Conservation (phyloP, 78 protist genomes). For the Capsaspora owczarzaki region DNA sequence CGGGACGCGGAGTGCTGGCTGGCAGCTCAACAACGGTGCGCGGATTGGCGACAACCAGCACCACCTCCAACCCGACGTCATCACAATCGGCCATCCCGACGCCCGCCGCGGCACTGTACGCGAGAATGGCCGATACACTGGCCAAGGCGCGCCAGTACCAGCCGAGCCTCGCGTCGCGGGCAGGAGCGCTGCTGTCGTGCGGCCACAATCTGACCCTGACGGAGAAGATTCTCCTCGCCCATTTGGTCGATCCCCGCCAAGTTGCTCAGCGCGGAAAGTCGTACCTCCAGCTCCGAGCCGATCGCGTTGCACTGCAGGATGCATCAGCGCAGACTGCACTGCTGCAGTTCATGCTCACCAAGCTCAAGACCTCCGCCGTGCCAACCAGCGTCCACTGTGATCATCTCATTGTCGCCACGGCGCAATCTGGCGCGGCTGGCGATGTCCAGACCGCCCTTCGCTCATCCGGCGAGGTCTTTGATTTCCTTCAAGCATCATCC, state of each 20-base stretch:
- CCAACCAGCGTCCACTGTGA: constrained; percentile 89
- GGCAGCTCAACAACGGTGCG: too few species aligned
- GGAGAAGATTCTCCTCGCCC: constrained; percentile 82
- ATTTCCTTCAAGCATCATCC: constrained; percentile 59
- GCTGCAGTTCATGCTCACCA: constrained; percentile 86
- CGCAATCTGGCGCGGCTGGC: constrained; percentile 46
- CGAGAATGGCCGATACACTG: too few species aligned
- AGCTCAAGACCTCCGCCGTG: constrained; percentile 66
- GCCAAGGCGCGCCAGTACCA: too few species aligned
- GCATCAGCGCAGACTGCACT: constrained; percentile 74
- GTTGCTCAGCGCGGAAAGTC: constrained; percentile 57
- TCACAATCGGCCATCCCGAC: too few species aligned
- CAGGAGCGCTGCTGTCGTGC: too few species aligned
- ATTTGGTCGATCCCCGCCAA: constrained; percentile 52
- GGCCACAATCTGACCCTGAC: constrained; percentile 65
- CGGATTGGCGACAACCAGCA: too few species aligned
- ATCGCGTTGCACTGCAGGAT: constrained; percentile 86
- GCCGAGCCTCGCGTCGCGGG: too few species aligned
- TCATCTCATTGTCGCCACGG: constrained; percentile 76
- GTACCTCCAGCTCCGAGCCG: constrained; percentile 71
- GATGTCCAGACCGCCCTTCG: constrained; percentile 52
- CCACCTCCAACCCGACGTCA: too few species aligned
- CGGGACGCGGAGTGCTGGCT: too few species aligned
- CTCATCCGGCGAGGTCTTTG: constrained; percentile 71
- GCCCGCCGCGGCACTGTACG: too few species aligned